A percentile compares a stretch with the other conserved stretches of the same genome.
phyloP scores from a whole-genome alignment of 2,329 filamentous ascomycete species.

The Fusarium aywerte region DNA sequence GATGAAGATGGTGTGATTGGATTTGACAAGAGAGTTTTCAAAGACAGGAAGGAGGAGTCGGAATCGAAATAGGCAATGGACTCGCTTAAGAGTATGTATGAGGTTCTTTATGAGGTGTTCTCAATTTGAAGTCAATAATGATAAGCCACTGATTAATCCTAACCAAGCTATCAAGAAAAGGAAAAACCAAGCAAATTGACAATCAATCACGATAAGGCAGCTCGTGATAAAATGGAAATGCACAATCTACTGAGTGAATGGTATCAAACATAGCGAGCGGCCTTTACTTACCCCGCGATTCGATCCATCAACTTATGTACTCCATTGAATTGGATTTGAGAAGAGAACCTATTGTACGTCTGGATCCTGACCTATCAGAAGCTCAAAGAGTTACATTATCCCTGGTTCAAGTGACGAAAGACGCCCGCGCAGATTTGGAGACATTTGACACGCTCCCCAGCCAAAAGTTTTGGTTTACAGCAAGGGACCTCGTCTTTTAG shows the following conservation, averaged over 20 bases:
- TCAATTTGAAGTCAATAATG: neutral
- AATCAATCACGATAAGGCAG: neutral
- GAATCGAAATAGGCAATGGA: neutral
- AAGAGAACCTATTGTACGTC: neutral
- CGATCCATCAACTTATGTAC: neutral
- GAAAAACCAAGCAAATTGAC: neutral
- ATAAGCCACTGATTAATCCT: neutral
- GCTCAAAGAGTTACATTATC: constrained; percentile 25
- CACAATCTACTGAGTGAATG: neutral
- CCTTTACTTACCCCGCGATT: constrained; percentile 33
- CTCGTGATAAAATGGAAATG: neutral
- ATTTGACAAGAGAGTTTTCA: constrained; percentile 14
- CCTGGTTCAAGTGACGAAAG: constrained; percentile 21
- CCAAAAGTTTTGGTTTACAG: neutral
- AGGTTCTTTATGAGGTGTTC: neutral
- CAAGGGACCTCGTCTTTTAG: neutral
- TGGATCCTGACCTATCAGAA: constrained; percentile 31
- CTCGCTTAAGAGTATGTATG: neutral
- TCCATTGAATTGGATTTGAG: constrained; percentile 4
- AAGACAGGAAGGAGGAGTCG: neutral
- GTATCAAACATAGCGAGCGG: constrained; percentile 12
- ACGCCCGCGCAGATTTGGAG: neutral
- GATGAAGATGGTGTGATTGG: constrained; percentile 28
- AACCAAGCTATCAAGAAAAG: neutral
- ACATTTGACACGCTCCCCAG: neutral